Evolutionary conservation across 2,329 filamentous ascomycete genomes (phyloP).

Genomic region (Sclerotinia glacialis): DNA sequence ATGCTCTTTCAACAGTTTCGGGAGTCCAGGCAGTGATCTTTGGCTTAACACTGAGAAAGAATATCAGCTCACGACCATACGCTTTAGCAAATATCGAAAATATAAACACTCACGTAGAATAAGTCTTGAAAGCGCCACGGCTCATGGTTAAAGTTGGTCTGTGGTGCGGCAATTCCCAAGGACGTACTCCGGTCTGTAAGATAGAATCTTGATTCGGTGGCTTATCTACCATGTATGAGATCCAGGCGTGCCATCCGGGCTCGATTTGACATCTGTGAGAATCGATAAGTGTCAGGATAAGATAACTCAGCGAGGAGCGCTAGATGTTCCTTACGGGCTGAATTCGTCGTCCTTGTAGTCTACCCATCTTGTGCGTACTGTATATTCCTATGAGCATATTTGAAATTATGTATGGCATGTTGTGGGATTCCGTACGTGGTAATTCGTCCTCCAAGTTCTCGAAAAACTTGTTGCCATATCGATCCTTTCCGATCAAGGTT

Average conservation of each 20-base stretch:
- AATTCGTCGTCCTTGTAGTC: slow-evolving; percentile 89
- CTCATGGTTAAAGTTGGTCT: slow-evolving; percentile 72
- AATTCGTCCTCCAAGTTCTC: slow-evolving; percentile 91
- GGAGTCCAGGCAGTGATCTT: slow-evolving; percentile 56
- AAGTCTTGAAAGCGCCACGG: slow-evolving; percentile 83
- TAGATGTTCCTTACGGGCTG: slow-evolving; percentile 58
- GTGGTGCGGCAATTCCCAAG: slow-evolving; percentile 73
- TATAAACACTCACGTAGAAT: slow-evolving; percentile 77
- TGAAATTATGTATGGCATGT: neutral
- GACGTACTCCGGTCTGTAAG: slow-evolving; percentile 61
- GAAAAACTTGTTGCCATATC: slow-evolving; percentile 95
- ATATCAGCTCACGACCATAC: neutral
- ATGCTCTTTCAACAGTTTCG: slow-evolving; percentile 36
- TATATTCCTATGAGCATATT: slow-evolving; percentile 24
- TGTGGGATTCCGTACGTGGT: slow-evolving; percentile 62
- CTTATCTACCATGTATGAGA: slow-evolving; percentile 88
- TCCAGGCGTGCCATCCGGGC: slow-evolving; percentile 97
- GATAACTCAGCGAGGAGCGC: neutral
- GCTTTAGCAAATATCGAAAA: slow-evolving; percentile 6
- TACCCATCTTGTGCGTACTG: slow-evolving; percentile 94
- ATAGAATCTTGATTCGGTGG: slow-evolving; percentile 75
- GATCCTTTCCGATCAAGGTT: slow-evolving; percentile 77
- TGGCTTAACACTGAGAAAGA: slow-evolving; percentile 47
- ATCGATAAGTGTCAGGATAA: neutral
- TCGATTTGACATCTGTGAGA: slow-evolving; percentile 71